Conservation (phyloP, 768 basidiomycete genomes). For the Boletus eberwhitei region DNA sequence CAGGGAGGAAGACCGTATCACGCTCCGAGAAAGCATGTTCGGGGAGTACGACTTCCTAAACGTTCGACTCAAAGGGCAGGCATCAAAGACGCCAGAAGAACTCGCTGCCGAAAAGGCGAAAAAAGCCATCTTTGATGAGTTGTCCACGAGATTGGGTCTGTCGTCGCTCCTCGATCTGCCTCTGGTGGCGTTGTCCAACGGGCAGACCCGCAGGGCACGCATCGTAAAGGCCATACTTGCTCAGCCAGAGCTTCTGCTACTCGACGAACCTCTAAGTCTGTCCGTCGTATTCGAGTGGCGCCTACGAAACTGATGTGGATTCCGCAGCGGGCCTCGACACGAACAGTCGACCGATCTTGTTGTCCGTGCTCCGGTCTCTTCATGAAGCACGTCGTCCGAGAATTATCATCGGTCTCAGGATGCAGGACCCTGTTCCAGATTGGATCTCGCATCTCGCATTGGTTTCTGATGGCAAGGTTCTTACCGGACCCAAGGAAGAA, state of each 20-base stretch:
- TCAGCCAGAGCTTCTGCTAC: slow-evolving; percentile 68
- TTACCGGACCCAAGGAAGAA: slow-evolving; percentile 48
- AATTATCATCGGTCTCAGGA: slow-evolving; percentile 62
- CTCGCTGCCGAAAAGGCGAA: slow-evolving; percentile 24
- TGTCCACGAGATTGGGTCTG: slow-evolving; percentile 59
- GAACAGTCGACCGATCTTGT: slow-evolving; percentile 51
- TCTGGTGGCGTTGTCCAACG: slow-evolving; percentile 81
- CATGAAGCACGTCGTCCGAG: slow-evolving; percentile 50
- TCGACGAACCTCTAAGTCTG: slow-evolving; percentile 92
- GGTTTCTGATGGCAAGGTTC: slow-evolving; percentile 46
- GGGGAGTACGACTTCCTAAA: slow-evolving; percentile 44
- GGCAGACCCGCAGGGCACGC: slow-evolving; percentile 84
- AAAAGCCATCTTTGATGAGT: slow-evolving; percentile 44
- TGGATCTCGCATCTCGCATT: slow-evolving; percentile 70
- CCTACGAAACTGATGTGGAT: background rate
- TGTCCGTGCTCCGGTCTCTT: slow-evolving; percentile 52
- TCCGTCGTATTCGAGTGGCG: background rate
- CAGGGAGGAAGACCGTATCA: slow-evolving; percentile 77
- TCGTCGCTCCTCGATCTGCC: slow-evolving; percentile 73
- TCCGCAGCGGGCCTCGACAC: slow-evolving; percentile 75
- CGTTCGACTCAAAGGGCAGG: slow-evolving; percentile 20
- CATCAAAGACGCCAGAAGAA: slow-evolving; percentile 22
- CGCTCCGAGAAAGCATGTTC: slow-evolving; percentile 70
- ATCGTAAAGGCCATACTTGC: slow-evolving; percentile 74
- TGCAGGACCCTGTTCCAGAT: slow-evolving; percentile 68